Percentiles rank a stretch among this genome's conserved stretches.
These are phyloP conservation scores for Dalbergia cochinchinensis DNA, from an alignment of 306 rosid species.

Conservation along the genomic window DNA sequence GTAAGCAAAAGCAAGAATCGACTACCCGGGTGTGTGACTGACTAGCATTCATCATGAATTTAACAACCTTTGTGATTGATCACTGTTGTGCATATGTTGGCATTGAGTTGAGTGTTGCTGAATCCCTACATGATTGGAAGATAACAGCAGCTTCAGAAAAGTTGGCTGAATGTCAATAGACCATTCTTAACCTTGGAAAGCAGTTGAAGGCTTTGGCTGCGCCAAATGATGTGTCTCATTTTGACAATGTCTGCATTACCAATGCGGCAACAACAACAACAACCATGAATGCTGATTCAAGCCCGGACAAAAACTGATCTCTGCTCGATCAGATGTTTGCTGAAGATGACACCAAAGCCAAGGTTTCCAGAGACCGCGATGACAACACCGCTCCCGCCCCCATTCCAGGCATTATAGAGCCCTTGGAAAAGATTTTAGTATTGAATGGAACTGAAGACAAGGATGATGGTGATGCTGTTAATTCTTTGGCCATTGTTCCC, in stretches of 20 bases:
- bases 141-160: slow-evolving; percentile 93
- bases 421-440: slow-evolving; percentile 58
- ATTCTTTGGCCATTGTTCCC: slow-evolving; percentile 70
- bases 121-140: slow-evolving; percentile 78
- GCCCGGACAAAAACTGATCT: slow-evolving; percentile 59
- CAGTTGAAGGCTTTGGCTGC: slow-evolving; percentile 84
- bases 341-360: slow-evolving; percentile 65
- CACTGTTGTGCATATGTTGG: slow-evolving; percentile 16
- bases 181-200: slow-evolving; percentile 86
- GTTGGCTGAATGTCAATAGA: slow-evolving; percentile 96
- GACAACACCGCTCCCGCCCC: slow-evolving; percentile 38
- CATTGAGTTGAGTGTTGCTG: slow-evolving; percentile 26
- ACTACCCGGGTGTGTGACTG: too few species aligned
- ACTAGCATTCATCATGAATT: too few species aligned
- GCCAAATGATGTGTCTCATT: slow-evolving; percentile 73
- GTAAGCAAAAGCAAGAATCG: too few species aligned
- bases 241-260: slow-evolving; percentile 56
- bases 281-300: slow-evolving; percentile 28
- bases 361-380: slow-evolving; percentile 49
- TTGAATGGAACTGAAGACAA: slow-evolving; percentile 48
- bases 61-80: too few species aligned
- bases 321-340: slow-evolving; percentile 80
- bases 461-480: slow-evolving; percentile 45
- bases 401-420: slow-evolving; percentile 43
- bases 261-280: not conserved